Percentiles rank a stretch among this genome's conserved stretches.
Conservation (phyloP, 306 rosid genomes). For the Abrus pulchellus region DNA sequence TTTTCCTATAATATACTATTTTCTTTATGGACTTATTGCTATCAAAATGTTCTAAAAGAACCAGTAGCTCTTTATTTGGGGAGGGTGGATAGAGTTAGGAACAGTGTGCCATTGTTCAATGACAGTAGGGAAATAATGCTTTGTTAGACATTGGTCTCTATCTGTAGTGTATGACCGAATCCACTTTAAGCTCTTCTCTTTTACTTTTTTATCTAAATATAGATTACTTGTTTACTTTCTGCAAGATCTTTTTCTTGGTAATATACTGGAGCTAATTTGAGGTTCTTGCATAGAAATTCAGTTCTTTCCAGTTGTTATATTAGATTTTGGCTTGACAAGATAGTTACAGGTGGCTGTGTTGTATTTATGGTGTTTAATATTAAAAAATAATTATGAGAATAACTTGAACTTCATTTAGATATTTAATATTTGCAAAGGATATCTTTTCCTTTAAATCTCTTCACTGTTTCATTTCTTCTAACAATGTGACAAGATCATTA, state of each 20-base stretch:
- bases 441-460: neutral
- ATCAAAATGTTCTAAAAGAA: neutral
- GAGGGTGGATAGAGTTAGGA: neutral
- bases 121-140: neutral
- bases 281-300: neutral
- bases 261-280: slow-evolving; percentile 19
- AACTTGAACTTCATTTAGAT: neutral
- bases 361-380: slow-evolving; percentile 14
- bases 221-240: neutral
- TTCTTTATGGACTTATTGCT: no score
- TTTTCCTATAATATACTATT: no score
- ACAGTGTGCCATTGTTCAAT: neutral
- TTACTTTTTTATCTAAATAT: neutral
- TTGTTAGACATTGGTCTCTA: slow-evolving; percentile 10
- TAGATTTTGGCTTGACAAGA: slow-evolving; percentile 19
- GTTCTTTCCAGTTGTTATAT: slow-evolving; percentile 20
- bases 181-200: neutral
- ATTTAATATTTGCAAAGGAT: neutral
- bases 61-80: neutral
- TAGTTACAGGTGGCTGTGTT: neutral
- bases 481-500: neutral
- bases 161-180: neutral
- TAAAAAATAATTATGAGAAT: slow-evolving; percentile 8
- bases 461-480: slow-evolving; percentile 3
- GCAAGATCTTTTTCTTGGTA: neutral